A percentile compares a stretch with the other conserved stretches of the same genome.
Evolutionary conservation across 768 basidiomycete species (phyloP).

Genomic region (Kwoniella bestiolae): DNA sequence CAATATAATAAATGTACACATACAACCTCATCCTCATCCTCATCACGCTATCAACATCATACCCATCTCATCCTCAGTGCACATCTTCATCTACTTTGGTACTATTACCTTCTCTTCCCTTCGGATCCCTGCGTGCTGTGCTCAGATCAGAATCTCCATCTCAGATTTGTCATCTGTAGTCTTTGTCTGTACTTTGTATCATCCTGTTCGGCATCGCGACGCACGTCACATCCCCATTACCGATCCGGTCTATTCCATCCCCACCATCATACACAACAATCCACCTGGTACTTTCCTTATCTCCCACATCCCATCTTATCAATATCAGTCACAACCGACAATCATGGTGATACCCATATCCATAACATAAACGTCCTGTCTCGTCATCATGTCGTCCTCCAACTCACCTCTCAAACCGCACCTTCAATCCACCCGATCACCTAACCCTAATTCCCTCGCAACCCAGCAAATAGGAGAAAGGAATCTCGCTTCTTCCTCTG

Average conservation of each 20-base stretch:
- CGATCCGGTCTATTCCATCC: background rate
- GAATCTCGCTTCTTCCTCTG: constrained; percentile 34
- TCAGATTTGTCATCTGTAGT: too few relatives aligned
- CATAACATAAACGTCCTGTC: background rate
- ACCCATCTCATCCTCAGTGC: background rate
- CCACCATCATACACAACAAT: too few relatives aligned
- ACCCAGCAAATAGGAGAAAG: constrained; percentile 7
- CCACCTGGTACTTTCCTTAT: background rate
- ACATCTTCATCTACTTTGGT: background rate
- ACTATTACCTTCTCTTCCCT: background rate
- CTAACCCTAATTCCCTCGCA: background rate
- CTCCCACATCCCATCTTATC: background rate
- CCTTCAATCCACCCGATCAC: background rate
- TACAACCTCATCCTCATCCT: too few relatives aligned
- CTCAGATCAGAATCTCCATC: background rate
- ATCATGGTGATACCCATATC: background rate
- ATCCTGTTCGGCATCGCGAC: background rate
- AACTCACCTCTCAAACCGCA: background rate
- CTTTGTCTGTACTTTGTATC: background rate
- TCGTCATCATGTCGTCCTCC: constrained; percentile 2
- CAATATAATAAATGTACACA: too few relatives aligned
- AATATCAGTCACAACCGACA: background rate
- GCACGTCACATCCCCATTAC: background rate
- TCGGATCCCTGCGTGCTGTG: background rate
- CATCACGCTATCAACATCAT: background rate